Conservation (phyloP, 768 basidiomycete species). For the Boletus pseudopeckii region DNA sequence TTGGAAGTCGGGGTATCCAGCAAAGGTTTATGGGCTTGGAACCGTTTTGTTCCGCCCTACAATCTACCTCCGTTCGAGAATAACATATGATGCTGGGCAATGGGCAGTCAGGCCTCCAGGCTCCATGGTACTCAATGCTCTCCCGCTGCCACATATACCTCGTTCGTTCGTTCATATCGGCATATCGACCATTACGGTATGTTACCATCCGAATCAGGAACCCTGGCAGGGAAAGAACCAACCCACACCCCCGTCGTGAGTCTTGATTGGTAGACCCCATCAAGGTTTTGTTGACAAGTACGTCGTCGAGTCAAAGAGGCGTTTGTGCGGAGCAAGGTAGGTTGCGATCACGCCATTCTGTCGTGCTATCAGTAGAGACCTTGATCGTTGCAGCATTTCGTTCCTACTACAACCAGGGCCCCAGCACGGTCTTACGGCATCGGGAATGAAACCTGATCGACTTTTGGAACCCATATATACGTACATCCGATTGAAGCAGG, state of each 20-base stretch:
- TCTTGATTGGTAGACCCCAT: neutral
- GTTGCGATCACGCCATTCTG: neutral
- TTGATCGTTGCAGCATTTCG: too few species aligned
- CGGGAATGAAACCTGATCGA: neutral
- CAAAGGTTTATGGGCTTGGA: neutral
- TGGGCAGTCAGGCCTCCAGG: too few species aligned
- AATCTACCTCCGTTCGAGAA: neutral
- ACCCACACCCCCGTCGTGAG: neutral
- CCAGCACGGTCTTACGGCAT: neutral
- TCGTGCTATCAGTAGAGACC: neutral
- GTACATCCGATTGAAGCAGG: neutral
- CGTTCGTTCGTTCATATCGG: neutral
- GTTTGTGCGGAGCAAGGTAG: slow-evolving; percentile 3
- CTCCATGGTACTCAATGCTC: neutral
- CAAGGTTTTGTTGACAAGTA: neutral
- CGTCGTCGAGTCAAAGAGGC: neutral
- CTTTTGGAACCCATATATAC: neutral
- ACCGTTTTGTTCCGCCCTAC: neutral
- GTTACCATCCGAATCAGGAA: neutral
- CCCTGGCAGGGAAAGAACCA: neutral
- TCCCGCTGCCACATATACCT: neutral
- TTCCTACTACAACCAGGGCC: neutral
- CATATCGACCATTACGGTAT: neutral
- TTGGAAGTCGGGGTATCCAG: neutral
- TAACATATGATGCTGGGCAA: neutral